phyloP scores from a whole-genome alignment of 495 filamentous ascomycete genomes.

The Neurospora sp. region DNA sequence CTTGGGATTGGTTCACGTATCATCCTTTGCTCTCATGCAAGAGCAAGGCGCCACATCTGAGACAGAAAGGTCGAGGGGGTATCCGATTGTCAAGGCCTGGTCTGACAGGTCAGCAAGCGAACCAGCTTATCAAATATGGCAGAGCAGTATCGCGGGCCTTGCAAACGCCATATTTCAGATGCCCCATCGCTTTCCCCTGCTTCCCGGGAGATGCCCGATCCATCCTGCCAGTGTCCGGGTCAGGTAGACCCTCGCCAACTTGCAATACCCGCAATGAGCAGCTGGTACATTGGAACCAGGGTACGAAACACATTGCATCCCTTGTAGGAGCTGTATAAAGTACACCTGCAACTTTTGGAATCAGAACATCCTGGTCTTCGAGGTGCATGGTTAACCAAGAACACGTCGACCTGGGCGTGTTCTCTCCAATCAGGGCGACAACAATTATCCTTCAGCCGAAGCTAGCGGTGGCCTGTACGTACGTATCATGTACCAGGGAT shows the following conservation, averaged over 20 bases:
- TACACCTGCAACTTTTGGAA: slow-evolving; percentile 8
- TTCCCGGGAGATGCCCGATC: background rate
- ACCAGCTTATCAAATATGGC: background rate
- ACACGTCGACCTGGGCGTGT: slow-evolving; percentile 14
- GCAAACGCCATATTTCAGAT: background rate
- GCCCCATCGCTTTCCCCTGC: background rate
- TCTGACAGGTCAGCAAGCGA: background rate
- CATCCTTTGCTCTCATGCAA: slow-evolving; percentile 1
- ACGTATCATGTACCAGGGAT: slow-evolving; percentile 7
- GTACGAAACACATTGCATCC: slow-evolving; percentile 2
- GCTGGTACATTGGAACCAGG: slow-evolving; percentile 1
- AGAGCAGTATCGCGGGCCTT: background rate
- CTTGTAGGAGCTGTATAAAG: background rate
- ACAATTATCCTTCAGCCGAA: slow-evolving; percentile 13
- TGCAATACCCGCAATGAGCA: slow-evolving; percentile 3
- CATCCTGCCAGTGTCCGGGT: slow-evolving; percentile 5
- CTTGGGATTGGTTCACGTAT: slow-evolving; percentile 17
- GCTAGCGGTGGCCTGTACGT: slow-evolving; percentile 9
- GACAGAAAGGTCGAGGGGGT: background rate
- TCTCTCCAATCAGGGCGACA: slow-evolving; percentile 18
- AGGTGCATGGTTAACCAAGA: slow-evolving; percentile 6
- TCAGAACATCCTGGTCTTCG: slow-evolving; percentile 14
- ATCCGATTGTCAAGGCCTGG: background rate
- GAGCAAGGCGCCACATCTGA: slow-evolving; percentile 7
- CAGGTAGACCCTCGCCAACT: slow-evolving; percentile 1